Conservation (phyloP, 345 rosid genomes). For the Eucalyptus curtisii region DNA sequence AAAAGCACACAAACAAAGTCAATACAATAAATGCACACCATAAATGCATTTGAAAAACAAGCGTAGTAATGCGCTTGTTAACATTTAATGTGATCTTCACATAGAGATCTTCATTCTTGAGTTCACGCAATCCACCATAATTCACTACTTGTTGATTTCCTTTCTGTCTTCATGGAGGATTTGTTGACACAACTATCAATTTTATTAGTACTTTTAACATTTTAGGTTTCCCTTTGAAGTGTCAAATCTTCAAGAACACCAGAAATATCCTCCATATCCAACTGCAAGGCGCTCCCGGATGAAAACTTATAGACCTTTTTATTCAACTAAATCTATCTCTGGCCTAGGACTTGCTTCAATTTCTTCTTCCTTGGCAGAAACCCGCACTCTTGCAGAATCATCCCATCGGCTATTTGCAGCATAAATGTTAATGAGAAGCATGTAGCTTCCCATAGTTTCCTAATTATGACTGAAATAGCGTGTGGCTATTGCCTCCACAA, state of each 20-base stretch:
- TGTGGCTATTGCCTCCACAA: constrained; percentile 26
- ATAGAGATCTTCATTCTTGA: not conserved
- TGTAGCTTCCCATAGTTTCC: constrained; percentile 1
- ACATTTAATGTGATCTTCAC: not conserved
- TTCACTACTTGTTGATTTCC: not conserved
- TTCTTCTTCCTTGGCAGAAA: constrained; percentile 39
- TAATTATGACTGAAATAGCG: not conserved
- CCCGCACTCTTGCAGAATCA: constrained; percentile 49
- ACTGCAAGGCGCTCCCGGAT: not conserved
- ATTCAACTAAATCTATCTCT: constrained; percentile 49
- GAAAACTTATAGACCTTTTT: constrained; percentile 27
- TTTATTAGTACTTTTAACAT: not conserved
- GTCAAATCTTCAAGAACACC: constrained; percentile 9
- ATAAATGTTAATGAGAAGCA: constrained; percentile 9
- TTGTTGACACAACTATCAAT: not conserved
- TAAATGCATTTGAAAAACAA: not conserved
- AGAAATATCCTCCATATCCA: not conserved
- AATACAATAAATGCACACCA: not conserved
- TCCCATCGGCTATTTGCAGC: constrained; percentile 55
- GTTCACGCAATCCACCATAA: not conserved
- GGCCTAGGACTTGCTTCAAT: constrained; percentile 54
- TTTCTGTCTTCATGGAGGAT: not conserved
- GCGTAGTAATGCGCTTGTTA: too few species aligned
- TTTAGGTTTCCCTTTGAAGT: not conserved
- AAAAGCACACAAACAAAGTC: not conserved